Base-by-base conservation (phyloP, 129 eudicot genomes). In the Calendula officinalis region DNA sequence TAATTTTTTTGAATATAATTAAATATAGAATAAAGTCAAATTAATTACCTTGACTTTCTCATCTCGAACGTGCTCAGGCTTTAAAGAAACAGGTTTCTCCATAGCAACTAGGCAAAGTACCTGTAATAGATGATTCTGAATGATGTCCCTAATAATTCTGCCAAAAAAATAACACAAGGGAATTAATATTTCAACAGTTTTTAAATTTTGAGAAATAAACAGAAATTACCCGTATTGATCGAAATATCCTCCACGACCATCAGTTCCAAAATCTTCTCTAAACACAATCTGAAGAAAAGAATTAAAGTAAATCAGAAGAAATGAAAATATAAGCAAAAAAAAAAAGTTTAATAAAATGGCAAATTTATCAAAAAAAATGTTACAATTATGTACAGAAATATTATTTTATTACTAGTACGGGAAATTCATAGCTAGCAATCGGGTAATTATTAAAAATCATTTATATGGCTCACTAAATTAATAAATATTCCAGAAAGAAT, bases 181-280 rank as follows among this genome's bases (percentile, higher is more conserved):
- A n/a, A 34, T 45, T 62, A 6, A 35, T 4, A 17, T 9, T 16
- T 64, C 14, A 16, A 66, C 15, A 43, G 58, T 57, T 16, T 44
- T 14, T 17, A 11, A 16, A 45, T 22, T 22, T 41, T 5, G 49
- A 74, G 64, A 56, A 16, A 35, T 41, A 54, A 22, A 49, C 50
- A 32, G 6, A 71, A 53, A 77, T 64, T 89, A 94, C 99, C 99
- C 99, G 61, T 94, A 94, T 72, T 94, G 80, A 80, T 94, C 97
- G 36, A 94, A 94, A 76, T 94, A 94, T 71, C 99, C 99, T 54
- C 99, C 99, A 67, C 99, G 99, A 6, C 99, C 99, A 4, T 89
- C 97, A 54, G 99, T 94, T 77, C 99, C 99, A 71, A 94, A 94
- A 78, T 94, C 97, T 72, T 94, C 99, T 77, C 99, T 89, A 50